phyloP scores from a whole-genome alignment of 352 stramenopile species.

The Phytophthora parvispora region DNA sequence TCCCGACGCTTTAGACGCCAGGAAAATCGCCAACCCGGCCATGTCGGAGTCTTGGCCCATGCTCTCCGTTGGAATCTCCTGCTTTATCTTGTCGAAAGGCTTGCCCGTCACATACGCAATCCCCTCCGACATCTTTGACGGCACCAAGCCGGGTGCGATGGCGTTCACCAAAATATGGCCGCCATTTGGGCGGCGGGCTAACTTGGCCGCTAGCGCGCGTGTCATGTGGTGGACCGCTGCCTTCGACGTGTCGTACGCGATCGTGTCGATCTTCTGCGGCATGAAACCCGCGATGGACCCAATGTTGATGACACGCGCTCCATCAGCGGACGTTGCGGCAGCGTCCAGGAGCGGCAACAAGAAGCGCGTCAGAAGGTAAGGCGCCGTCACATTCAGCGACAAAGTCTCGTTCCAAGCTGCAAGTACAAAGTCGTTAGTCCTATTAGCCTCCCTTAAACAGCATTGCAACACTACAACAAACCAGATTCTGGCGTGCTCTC shows the following conservation, averaged over 20 bases:
- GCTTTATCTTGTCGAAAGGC: slow-evolving; percentile 67
- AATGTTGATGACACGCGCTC: slow-evolving; percentile 81
- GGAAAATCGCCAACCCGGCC: slow-evolving; percentile 93
- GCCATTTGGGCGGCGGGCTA: slow-evolving; percentile 81
- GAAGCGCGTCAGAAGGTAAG: slow-evolving; percentile 94
- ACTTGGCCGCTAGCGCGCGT: slow-evolving; percentile 91
- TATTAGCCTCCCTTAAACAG: too few species aligned
- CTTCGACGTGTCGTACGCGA: slow-evolving; percentile 97
- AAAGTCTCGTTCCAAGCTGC: slow-evolving; percentile 94
- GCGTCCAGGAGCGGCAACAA: slow-evolving; percentile 92
- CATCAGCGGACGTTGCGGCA: slow-evolving; percentile 52
- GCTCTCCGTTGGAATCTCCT: slow-evolving; percentile 83
- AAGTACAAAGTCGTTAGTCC: too few species aligned
- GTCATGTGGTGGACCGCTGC: slow-evolving; percentile 96
- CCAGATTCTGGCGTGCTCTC: slow-evolving; percentile 55
- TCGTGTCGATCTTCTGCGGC: slow-evolving; percentile 88
- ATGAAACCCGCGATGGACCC: slow-evolving; percentile 82
- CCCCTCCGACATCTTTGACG: slow-evolving; percentile 90
- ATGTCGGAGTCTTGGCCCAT: slow-evolving; percentile 94
- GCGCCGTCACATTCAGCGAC: slow-evolving; percentile 95
- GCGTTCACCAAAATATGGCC: slow-evolving; percentile 97
- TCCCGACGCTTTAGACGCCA: slow-evolving; percentile 88
- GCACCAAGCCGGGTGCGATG: slow-evolving; percentile 94
- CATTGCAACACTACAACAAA: too few species aligned
- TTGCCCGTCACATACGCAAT: slow-evolving; percentile 65